Base-by-base conservation (phyloP, 768 basidiomycete genomes). In the Termitomyces sp. region DNA sequence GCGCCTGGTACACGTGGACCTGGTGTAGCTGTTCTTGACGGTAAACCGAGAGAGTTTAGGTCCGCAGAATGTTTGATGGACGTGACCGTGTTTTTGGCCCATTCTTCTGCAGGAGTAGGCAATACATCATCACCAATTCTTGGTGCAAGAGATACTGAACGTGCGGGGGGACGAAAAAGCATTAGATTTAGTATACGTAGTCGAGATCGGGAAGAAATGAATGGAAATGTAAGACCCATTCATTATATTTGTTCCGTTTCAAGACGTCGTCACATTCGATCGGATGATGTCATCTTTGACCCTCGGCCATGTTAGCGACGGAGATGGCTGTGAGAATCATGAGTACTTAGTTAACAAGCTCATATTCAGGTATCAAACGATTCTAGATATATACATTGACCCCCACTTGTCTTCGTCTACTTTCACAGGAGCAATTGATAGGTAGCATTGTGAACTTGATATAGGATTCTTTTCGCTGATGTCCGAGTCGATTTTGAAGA, bases 1-100 rank as follows among this genome's bases (percentile, higher is more conserved):
- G 64, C 60, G 22, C 65, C 65, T 4, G 65, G 65, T 16, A 65
- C 51, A 18, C 58, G 54, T 22, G 48, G 59, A 10, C 61, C 63
- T 3, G 61, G 61, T 6, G 61, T 61, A n/a, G 58, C 45, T 12
- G 46, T 5, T 45, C 42, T 46, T 26, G 54, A 57, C 12, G 44
- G 22, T 20, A 18, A 24, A n/a, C 22, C 32, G 36, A 45, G 18
- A 18, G 47, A n/a, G n/a, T 54, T 45, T 30, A 26, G 18, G 32
- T 60, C 42, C n/a, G n/a, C 51, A 47, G 61, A 56, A 18, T 46
- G 54, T 10, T 33, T 58, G 30, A 64, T 49, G 12, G 59, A 57
- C 1, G 47, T 50, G 36, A 55, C 26, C 0, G 61, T 61, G 13
- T 43, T 46, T 38, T 56, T 42, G 3, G 61, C 64, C 64, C 61